These are phyloP conservation scores for Candida anglica DNA, from an alignment of 805 yeast genomes.

Conservation along the genomic window DNA sequence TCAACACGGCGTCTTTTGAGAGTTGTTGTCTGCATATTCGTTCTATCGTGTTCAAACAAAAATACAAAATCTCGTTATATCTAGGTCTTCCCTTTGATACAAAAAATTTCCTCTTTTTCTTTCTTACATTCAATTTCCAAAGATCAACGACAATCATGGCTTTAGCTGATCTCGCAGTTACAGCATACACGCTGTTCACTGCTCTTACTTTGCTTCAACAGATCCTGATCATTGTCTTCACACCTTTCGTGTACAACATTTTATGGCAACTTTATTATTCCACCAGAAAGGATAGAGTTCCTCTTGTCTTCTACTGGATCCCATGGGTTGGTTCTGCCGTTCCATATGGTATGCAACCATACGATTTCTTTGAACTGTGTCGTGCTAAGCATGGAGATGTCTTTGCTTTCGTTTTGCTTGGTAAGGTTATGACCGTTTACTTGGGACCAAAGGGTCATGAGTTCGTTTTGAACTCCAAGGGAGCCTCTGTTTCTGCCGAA, in stretches of 20 bases:
- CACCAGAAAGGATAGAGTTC: conserved; percentile 78
- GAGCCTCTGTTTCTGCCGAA: conserved; percentile 89
- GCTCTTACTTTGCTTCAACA: conserved; percentile 23
- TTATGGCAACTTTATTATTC: conserved; percentile 67
- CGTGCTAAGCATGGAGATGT: conserved; percentile 87
- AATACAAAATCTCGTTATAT: too few relatives aligned
- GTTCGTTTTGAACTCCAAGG: conserved; percentile 86
- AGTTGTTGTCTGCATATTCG: too few relatives aligned
- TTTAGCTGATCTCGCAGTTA: conserved; percentile 13
- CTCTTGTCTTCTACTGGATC: conserved; percentile 85
- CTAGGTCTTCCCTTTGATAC: not conserved
- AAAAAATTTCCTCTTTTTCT: not conserved
- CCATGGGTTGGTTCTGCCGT: conserved; percentile 96
- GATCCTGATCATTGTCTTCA: conserved; percentile 28
- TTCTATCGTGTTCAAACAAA: too few relatives aligned
- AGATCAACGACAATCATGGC: conserved; percentile 18
- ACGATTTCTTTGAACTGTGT: conserved; percentile 77
- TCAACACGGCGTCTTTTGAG: too few relatives aligned
- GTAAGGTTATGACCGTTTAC: conserved; percentile 91
- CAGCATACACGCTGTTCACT: conserved; percentile 14
- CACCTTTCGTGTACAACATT: conserved; percentile 65
- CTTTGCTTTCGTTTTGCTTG: conserved; percentile 84
- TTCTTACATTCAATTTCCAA: too few relatives aligned
- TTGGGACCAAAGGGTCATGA: conserved; percentile 98
- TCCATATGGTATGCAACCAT: conserved; percentile 88